phyloP scores from a whole-genome alignment of 2,329 filamentous ascomycete genomes.

The Botrytis sinoallii region DNA sequence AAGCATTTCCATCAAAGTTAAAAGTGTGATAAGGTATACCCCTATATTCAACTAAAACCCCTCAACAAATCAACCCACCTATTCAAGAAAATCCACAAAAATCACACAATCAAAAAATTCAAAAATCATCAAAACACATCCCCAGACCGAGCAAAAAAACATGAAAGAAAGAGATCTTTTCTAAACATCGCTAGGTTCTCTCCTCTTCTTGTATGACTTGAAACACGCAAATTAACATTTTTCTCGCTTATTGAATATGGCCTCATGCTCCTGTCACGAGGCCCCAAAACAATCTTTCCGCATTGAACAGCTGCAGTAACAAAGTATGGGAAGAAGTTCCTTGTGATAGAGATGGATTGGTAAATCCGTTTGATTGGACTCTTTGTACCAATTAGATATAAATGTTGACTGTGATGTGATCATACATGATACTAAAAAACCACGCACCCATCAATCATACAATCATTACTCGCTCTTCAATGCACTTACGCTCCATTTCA shows the following conservation, averaged over 20 bases:
- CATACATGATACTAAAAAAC: neutral
- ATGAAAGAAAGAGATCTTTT: neutral
- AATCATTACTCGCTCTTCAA: neutral
- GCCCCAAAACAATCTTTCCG: neutral
- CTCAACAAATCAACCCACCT: neutral
- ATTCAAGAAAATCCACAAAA: neutral
- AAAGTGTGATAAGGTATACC: accelerated
- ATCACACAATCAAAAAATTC: accelerated
- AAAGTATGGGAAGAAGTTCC: neutral
- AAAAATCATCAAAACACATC: neutral
- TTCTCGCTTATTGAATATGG: neutral
- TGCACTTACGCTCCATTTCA: accelerated
- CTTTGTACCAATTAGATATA: too few relatives aligned
- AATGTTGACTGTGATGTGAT: neutral
- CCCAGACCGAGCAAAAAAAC: neutral
- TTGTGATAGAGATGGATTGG: neutral
- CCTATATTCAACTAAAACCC: neutral
- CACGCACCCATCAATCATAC: neutral
- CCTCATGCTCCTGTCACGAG: neutral
- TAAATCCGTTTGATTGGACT: neutral
- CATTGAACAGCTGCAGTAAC: neutral
- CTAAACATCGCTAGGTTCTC: neutral
- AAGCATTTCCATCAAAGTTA: accelerated
- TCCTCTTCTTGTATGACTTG: neutral
- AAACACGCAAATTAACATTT: neutral